Percentiles rank a stretch among this genome's conserved stretches.
Evolutionary conservation across 139 green algal genomes (phyloP).

Genomic region (Micractinium sp.): DNA sequence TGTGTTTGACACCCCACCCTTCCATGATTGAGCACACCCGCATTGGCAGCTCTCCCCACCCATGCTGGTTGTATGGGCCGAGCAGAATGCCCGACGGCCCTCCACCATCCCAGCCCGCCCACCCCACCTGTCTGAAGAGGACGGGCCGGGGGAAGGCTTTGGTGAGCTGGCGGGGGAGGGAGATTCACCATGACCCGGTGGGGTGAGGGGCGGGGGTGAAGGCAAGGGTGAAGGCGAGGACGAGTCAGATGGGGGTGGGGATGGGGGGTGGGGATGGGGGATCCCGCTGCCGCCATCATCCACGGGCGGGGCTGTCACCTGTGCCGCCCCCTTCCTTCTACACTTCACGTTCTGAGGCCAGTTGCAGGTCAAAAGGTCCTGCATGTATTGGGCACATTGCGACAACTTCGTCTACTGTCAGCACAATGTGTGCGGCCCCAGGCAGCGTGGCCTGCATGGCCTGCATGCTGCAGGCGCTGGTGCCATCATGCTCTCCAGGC

Average conservation of each 20-base stretch:
- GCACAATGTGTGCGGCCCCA: not conserved
- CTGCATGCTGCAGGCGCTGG: not conserved
- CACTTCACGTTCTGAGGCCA: conserved; percentile 9
- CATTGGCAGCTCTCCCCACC: not conserved
- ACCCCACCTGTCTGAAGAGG: not conserved
- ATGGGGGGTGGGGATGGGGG: not conserved
- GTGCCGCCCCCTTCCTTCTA: not conserved
- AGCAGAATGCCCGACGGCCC: not conserved
- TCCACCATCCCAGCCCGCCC: not conserved
- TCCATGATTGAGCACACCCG: not conserved
- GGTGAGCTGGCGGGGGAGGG: not conserved
- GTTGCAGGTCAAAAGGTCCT: conserved; percentile 25
- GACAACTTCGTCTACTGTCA: no score
- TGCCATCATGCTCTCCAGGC: not conserved
- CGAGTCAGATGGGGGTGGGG: not conserved
- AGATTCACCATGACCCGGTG: not conserved
- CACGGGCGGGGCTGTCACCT: not conserved
- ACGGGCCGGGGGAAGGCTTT: not conserved
- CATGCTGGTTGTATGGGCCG: not conserved
- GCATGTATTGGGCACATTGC: not conserved
- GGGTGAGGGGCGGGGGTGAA: not conserved
- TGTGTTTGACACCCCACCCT: no score
- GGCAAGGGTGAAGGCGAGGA: not conserved
- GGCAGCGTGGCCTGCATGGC: no score
- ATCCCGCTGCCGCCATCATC: not conserved